A percentile compares a stretch with the other conserved stretches of the same genome.
Conservation (phyloP, 345 rosid species). For the Mallotus nudiflorus region DNA sequence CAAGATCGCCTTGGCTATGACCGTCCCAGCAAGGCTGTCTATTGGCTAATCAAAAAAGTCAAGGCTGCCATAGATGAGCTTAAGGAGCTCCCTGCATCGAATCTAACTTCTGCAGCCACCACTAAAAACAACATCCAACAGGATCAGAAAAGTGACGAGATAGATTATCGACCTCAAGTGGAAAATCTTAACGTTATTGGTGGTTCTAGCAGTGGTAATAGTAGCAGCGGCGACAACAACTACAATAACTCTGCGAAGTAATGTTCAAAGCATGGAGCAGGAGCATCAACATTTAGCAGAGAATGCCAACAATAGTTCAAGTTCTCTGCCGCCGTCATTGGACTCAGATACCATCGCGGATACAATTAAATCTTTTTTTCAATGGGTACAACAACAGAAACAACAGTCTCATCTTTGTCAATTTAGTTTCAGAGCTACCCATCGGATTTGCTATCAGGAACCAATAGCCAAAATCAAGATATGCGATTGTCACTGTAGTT, state of each 20-base stretch:
- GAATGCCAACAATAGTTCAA: conserved; percentile 31
- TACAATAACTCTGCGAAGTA: conserved; percentile 7
- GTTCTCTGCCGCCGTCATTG: conserved; percentile 63
- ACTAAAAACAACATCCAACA: conserved; percentile 16
- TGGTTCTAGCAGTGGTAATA: not conserved
- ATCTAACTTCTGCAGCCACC: conserved; percentile 35
- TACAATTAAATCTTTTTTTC: conserved; percentile 90
- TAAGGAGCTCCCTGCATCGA: conserved; percentile 80
- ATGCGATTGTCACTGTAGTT: conserved; percentile 86
- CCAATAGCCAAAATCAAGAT: conserved; percentile 76
- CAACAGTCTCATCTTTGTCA: conserved; percentile 36
- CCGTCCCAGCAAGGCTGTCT: conserved; percentile 95
- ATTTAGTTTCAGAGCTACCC: conserved; percentile 53
- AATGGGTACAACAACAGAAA: conserved; percentile 48
- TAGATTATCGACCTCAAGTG: conserved; percentile 23
- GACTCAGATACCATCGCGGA: conserved; percentile 84
- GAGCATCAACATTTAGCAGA: conserved; percentile 30
- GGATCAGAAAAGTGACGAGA: conserved; percentile 14
- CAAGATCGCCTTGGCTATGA: conserved; percentile 94
- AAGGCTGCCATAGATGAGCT: conserved; percentile 83
- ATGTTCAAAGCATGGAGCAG: conserved; percentile 7
- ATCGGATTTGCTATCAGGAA: conserved; percentile 77
- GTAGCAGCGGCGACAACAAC: conserved; percentile 8
- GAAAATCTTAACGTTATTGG: conserved; percentile 27
- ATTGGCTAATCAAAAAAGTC: conserved; percentile 89